Conservation (phyloP, 805 yeast genomes). For the Saccharomyces eubayanus region DNA sequence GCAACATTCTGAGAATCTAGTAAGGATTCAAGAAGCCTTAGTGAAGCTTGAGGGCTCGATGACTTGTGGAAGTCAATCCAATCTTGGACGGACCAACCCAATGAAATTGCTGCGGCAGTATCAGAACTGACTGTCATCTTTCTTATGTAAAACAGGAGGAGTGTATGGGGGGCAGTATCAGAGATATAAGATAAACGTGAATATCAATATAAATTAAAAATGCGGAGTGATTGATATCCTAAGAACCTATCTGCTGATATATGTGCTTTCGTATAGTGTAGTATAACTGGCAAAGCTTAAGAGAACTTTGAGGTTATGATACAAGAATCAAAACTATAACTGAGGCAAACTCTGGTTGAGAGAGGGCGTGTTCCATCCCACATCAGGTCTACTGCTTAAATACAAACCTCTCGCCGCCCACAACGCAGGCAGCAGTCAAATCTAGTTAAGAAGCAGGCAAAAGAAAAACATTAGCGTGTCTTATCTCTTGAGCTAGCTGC, state of each 20-base stretch:
- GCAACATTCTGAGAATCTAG: slow-evolving; percentile 39
- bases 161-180: background rate
- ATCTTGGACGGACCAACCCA: slow-evolving; percentile 75
- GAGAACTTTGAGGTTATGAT: background rate
- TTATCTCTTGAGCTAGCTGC: background rate
- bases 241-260: background rate
- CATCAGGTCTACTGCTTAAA: background rate
- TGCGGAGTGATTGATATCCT: background rate
- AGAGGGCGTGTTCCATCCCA: background rate
- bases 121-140: background rate
- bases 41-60: slow-evolving; percentile 55
- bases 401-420: background rate
- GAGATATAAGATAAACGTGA: background rate
- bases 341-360: background rate
- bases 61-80: slow-evolving; percentile 66
- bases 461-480: background rate
- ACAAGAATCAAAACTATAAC: background rate
- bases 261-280: background rate
- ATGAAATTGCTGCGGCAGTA: slow-evolving; percentile 12
- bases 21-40: slow-evolving; percentile 38
- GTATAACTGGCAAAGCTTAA: background rate
- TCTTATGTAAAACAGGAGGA: background rate
- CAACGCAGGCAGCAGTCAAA: background rate
- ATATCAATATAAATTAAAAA: background rate
- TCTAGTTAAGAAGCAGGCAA: background rate